phyloP scores from a whole-genome alignment of 2,329 filamentous ascomycete genomes.

The Fusarium xyrophilum region DNA sequence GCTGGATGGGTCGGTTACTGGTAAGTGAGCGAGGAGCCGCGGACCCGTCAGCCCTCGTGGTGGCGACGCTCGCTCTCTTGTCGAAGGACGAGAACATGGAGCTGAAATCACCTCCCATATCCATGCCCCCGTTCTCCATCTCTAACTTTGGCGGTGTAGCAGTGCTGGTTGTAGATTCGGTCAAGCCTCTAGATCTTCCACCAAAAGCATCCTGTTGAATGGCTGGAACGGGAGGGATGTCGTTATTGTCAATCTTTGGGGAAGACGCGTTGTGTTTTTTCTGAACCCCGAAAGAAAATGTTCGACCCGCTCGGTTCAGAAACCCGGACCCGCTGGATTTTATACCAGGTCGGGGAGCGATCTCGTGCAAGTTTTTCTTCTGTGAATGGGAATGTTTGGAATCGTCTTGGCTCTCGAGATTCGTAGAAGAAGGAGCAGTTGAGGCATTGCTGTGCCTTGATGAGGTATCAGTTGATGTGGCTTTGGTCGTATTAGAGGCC shows the following conservation, averaged over 20 bases:
- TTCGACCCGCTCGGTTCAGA: constrained; percentile 62
- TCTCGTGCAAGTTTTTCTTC: constrained; percentile 49
- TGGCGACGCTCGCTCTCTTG: constrained; percentile 60
- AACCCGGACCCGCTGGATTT: constrained; percentile 61
- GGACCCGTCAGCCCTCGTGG: constrained; percentile 52
- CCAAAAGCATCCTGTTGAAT: constrained; percentile 45
- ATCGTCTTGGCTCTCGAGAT: constrained; percentile 43
- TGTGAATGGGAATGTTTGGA: constrained; percentile 43
- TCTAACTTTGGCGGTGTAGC: constrained; percentile 59
- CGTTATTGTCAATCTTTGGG: constrained; percentile 43
- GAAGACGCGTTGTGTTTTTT: constrained; percentile 55
- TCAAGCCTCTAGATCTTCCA: constrained; percentile 57
- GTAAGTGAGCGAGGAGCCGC: constrained; percentile 55
- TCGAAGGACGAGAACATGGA: constrained; percentile 64
- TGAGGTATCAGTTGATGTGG: constrained; percentile 65
- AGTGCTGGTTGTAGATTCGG: constrained; percentile 61
- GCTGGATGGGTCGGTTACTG: constrained; percentile 51
- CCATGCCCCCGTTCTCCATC: constrained; percentile 54
- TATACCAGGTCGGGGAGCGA: constrained; percentile 50
- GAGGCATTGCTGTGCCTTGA: constrained; percentile 68
- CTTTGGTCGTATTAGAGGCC: constrained; percentile 67
- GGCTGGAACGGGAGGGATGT: constrained; percentile 50
- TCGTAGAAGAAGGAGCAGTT: constrained; percentile 66
- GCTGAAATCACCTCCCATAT: constrained; percentile 65
- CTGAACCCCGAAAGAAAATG: constrained; percentile 65